Evolutionary conservation across 1,284 basidiomycete genomes (phyloP).

Genomic region (Lentinula novae-zelandiae): DNA sequence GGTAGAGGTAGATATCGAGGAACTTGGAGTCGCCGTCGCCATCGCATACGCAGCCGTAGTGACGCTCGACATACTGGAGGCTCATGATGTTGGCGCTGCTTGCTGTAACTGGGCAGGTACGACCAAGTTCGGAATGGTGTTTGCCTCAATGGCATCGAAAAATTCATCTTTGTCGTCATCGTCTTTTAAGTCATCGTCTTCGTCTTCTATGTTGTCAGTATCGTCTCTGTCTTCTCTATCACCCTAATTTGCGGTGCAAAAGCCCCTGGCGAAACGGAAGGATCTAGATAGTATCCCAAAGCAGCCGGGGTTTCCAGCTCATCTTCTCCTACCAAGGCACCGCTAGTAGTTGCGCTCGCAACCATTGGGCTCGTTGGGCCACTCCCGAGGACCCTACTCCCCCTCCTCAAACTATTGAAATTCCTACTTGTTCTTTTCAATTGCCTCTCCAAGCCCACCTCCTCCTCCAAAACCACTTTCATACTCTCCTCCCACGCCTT

Average conservation of each 20-base stretch:
- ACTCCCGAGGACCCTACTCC: background rate
- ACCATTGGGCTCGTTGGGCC: background rate
- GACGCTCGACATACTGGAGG: too few species aligned
- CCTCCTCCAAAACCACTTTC: slow-evolving; percentile 81
- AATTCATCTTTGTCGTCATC: too few species aligned
- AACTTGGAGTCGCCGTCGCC: background rate
- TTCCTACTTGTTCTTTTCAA: slow-evolving; percentile 43
- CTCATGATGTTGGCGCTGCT: too few species aligned
- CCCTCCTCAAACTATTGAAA: background rate
- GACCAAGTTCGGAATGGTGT: too few species aligned
- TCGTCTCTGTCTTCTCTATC: background rate
- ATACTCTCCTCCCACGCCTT: slow-evolving; percentile 92
- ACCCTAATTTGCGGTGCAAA: too few species aligned
- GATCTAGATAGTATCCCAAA: background rate
- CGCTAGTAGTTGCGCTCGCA: too few species aligned
- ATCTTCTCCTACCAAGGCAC: slow-evolving; percentile 22
- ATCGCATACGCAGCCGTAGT: slow-evolving; percentile 12
- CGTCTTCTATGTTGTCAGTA: too few species aligned
- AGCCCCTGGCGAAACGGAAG: background rate
- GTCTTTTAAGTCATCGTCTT: too few species aligned
- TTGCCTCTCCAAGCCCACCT: slow-evolving; percentile 82
- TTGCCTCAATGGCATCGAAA: too few species aligned
- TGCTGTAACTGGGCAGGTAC: too few species aligned
- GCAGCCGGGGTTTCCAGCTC: slow-evolving; percentile 12
- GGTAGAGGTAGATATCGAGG: background rate